Evolutionary conservation across 495 filamentous ascomycete species (phyloP).

Genomic region (Copromyces sp.): DNA sequence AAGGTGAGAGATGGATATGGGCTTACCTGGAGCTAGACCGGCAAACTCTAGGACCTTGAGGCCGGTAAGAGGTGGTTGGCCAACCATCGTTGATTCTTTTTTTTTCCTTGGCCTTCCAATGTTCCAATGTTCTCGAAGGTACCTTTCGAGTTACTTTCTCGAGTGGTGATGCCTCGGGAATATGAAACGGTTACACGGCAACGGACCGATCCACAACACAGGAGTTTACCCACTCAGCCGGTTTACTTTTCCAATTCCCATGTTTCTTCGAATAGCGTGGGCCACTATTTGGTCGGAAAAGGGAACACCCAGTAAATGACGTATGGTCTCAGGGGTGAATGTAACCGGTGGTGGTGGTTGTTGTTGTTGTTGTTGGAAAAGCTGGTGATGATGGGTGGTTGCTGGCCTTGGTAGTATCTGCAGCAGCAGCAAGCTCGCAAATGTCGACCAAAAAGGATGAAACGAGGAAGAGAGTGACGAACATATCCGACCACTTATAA

Average conservation of each 20-base stretch:
- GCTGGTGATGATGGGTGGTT: not conserved
- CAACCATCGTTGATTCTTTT: slow-evolving; percentile 24
- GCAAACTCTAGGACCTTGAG: slow-evolving; percentile 83
- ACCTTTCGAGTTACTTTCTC: not conserved
- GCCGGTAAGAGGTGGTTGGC: slow-evolving; percentile 56
- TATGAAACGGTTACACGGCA: not conserved
- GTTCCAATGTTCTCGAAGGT: not conserved
- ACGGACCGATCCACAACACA: not conserved
- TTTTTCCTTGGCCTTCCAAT: not conserved
- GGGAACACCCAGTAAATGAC: not conserved
- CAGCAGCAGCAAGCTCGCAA: not conserved
- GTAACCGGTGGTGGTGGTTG: not conserved
- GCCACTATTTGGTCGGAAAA: not conserved
- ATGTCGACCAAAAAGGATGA: not conserved
- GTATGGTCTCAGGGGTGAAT: not conserved
- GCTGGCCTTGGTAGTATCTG: not conserved
- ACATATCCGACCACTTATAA: not conserved
- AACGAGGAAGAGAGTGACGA: not conserved
- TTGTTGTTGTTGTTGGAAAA: not conserved
- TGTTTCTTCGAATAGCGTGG: not conserved
- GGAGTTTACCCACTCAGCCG: not conserved
- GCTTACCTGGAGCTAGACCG: slow-evolving; percentile 73
- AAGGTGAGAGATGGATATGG: not conserved
- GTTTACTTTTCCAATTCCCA: not conserved
- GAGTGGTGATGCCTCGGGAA: not conserved